These are phyloP conservation scores for Neurospora sp. DNA, from an alignment of 495 filamentous ascomycete genomes.

Conservation along the genomic window DNA sequence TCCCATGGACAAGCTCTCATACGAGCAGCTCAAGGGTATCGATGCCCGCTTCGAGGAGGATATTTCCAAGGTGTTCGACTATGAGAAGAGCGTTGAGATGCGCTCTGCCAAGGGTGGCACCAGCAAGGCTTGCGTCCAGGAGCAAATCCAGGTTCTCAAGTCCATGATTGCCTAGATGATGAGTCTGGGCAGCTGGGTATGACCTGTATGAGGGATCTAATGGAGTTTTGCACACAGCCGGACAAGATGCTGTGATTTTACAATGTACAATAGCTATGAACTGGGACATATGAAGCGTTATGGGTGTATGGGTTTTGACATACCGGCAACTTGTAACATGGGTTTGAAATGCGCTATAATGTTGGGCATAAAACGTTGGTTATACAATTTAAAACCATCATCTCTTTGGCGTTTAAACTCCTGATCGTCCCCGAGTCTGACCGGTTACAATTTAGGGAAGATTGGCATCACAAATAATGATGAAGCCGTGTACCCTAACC, in stretches of 20 bases:
- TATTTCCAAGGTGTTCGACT: conserved; percentile 65
- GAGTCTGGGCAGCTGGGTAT: neutral
- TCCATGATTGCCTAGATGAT: conserved; percentile 14
- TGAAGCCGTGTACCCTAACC: neutral
- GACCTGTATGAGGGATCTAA: neutral
- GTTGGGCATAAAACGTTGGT: neutral
- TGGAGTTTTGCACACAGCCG: neutral
- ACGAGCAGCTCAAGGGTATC: conserved; percentile 58
- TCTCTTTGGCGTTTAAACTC: neutral
- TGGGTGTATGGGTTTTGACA: neutral
- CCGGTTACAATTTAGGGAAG: neutral
- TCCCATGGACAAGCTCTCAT: conserved; percentile 67
- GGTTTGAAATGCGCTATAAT: neutral
- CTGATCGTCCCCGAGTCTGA: neutral
- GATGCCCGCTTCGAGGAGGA: conserved; percentile 69
- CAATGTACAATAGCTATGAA: neutral
- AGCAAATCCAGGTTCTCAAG: conserved; percentile 70
- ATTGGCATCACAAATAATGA: neutral
- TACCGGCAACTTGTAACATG: neutral
- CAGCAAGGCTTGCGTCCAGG: conserved; percentile 59
- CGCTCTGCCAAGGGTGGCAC: conserved; percentile 74
- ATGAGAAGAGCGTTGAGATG: conserved; percentile 80
- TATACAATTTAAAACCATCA: neutral
- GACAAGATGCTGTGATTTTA: neutral
- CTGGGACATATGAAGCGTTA: neutral